A percentile compares a stretch with the other conserved stretches of the same genome.
Evolutionary conservation across 768 basidiomycete species (phyloP).

Genomic region (Boletus tylopilopsis): DNA sequence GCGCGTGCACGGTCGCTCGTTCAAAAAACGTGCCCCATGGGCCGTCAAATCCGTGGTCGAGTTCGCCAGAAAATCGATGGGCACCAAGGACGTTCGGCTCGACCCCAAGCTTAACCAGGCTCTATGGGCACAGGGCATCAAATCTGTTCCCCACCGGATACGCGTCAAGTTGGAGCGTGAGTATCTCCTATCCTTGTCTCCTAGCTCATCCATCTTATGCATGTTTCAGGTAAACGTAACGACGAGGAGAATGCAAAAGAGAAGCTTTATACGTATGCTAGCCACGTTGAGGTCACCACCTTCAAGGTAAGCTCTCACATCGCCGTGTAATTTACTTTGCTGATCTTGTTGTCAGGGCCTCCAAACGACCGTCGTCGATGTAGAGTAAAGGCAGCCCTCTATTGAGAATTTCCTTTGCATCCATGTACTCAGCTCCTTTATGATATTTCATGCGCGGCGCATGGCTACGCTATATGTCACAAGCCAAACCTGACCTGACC

Average conservation of each 20-base stretch:
- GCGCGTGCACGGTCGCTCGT: constrained; percentile 84
- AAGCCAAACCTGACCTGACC: neutral
- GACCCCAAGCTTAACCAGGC: constrained; percentile 97
- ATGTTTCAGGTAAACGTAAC: constrained; percentile 81
- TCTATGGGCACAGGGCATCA: constrained; percentile 91
- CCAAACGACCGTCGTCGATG: constrained; percentile 78
- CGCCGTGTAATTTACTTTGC: neutral
- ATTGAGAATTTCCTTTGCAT: constrained; percentile 8
- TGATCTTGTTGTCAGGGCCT: constrained; percentile 55
- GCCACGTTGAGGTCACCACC: constrained; percentile 67
- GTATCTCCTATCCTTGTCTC: constrained; percentile 26
- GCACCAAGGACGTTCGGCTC: constrained; percentile 88
- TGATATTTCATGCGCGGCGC: constrained; percentile 25
- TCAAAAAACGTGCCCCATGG: constrained; percentile 97
- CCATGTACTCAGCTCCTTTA: constrained; percentile 17
- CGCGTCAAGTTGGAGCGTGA: constrained; percentile 91
- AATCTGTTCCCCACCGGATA: constrained; percentile 88
- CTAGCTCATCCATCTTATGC: neutral
- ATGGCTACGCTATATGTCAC: constrained; percentile 26
- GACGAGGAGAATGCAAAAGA: constrained; percentile 99
- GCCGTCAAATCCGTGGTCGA: constrained; percentile 92
- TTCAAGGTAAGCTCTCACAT: constrained; percentile 69
- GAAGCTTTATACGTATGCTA: constrained; percentile 92
- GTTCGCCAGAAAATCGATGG: constrained; percentile 95
- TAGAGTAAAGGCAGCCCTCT: constrained; percentile 50